phyloP scores from a whole-genome alignment of 495 filamentous ascomycete species.

The Trichoderma gamsii region DNA sequence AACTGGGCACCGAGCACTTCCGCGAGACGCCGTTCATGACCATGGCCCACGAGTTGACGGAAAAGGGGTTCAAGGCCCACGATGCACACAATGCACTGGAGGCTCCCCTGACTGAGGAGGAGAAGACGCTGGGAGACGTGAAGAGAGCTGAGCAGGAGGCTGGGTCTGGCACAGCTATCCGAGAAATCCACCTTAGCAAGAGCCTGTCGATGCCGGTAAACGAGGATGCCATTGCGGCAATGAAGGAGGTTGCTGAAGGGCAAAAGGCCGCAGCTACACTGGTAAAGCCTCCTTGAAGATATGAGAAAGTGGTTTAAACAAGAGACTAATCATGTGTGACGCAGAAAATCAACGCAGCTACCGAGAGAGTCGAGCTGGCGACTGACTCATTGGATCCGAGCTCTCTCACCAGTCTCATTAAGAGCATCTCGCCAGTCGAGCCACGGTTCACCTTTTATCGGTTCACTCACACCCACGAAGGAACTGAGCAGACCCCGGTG shows the following conservation, averaged over 20 bases:
- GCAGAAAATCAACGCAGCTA: slow-evolving; percentile 66
- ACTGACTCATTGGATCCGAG: slow-evolving; percentile 43
- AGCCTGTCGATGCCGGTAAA: slow-evolving; percentile 60
- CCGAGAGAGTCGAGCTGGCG: slow-evolving; percentile 73
- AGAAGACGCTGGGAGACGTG: slow-evolving; percentile 69
- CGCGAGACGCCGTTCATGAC: slow-evolving; percentile 70
- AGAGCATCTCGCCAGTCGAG: slow-evolving; percentile 68
- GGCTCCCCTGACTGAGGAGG: slow-evolving; percentile 83
- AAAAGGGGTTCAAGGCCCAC: slow-evolving; percentile 69
- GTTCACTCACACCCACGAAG: slow-evolving; percentile 50
- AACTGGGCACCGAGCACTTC: slow-evolving; percentile 87
- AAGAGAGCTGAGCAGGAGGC: slow-evolving; percentile 75
- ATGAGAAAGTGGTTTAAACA: neutral
- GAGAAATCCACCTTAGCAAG: slow-evolving; percentile 54
- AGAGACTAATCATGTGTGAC: neutral
- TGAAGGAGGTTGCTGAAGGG: slow-evolving; percentile 50
- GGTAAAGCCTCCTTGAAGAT: slow-evolving; percentile 44
- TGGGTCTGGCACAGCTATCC: slow-evolving; percentile 58
- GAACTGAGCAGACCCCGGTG: slow-evolving; percentile 54
- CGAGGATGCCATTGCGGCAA: slow-evolving; percentile 59
- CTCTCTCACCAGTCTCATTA: slow-evolving; percentile 43
- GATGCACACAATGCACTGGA: slow-evolving; percentile 60
- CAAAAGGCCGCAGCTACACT: slow-evolving; percentile 67
- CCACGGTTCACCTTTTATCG: slow-evolving; percentile 90
- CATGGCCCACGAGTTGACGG: slow-evolving; percentile 62